Evolutionary conservation across 148 eudicot genomes (phyloP).

Genomic region (Nepenthes gracilis): DNA sequence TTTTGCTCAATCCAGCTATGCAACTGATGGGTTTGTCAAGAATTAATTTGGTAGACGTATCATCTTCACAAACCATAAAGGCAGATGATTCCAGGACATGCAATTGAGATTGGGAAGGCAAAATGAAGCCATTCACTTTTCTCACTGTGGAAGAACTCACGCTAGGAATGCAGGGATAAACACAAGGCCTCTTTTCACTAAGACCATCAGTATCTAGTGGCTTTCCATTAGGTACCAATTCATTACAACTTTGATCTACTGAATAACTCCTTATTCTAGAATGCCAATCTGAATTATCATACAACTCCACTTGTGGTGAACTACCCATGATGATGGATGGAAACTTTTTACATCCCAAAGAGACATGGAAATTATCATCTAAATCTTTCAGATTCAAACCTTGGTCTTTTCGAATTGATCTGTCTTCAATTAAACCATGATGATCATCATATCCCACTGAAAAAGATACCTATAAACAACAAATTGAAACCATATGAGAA

Average conservation of each 20-base stretch:
- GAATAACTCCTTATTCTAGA: conserved; percentile 22
- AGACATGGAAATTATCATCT: conserved; percentile 29
- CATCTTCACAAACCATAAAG: conserved; percentile 15
- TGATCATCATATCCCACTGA: conserved; percentile 41
- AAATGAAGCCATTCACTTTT: conserved; percentile 6
- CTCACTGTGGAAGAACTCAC: too few relatives aligned
- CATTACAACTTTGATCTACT: conserved; percentile 1
- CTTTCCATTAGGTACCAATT: not conserved
- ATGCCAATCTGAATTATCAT: conserved; percentile 34
- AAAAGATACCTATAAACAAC: conserved; percentile 45
- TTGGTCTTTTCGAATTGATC: conserved; percentile 19
- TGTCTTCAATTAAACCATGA: conserved; percentile 33
- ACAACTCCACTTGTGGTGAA: conserved; percentile 53
- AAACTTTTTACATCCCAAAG: conserved; percentile 50
- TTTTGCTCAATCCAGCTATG: conserved; percentile 56
- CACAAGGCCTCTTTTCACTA: too few relatives aligned
- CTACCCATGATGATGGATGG: conserved; percentile 65
- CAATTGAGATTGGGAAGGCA: conserved; percentile 14
- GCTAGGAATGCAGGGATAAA: too few relatives aligned
- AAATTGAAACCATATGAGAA: conserved; percentile 4
- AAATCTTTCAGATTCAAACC: conserved; percentile 17
- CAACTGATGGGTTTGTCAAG: conserved; percentile 59
- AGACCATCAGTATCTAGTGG: too few relatives aligned
- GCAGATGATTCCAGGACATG: conserved; percentile 23
- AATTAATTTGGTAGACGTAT: conserved; percentile 24